phyloP scores from a whole-genome alignment of 768 basidiomycete species.

The Cantharellus anzutake region DNA sequence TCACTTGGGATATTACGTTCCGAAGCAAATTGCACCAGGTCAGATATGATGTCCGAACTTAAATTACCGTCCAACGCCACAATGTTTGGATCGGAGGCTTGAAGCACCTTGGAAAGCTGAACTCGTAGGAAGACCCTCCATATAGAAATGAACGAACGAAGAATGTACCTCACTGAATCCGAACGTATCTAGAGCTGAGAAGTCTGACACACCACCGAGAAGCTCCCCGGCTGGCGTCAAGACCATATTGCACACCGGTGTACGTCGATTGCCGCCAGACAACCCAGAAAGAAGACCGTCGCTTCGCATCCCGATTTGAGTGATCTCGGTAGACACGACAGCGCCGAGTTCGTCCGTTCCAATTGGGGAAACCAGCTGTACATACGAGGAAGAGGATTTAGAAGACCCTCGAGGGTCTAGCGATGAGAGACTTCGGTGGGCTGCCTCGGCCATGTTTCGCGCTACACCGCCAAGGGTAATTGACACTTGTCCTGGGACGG shows the following conservation, averaged over 20 bases:
- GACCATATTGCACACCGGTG: slow-evolving; percentile 77
- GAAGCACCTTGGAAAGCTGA: slow-evolving; percentile 25
- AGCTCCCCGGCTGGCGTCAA: slow-evolving; percentile 54
- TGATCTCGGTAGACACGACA: slow-evolving; percentile 38
- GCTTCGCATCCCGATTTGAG: slow-evolving; percentile 49
- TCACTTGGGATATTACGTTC: slow-evolving; percentile 32
- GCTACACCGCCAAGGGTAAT: slow-evolving; percentile 77
- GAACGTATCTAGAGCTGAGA: slow-evolving; percentile 39
- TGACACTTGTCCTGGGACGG: slow-evolving; percentile 56
- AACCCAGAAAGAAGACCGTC: slow-evolving; percentile 41
- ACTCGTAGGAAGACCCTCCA: neutral
- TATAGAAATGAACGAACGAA: neutral
- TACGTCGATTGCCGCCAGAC: slow-evolving; percentile 20
- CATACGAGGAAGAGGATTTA: slow-evolving; percentile 16
- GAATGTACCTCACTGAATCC: slow-evolving; percentile 26
- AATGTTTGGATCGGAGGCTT: slow-evolving; percentile 31
- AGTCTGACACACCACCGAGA: slow-evolving; percentile 80
- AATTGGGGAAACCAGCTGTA: slow-evolving; percentile 51
- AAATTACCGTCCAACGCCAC: slow-evolving; percentile 68
- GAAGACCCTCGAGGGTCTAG: slow-evolving; percentile 9
- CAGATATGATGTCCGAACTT: slow-evolving; percentile 30
- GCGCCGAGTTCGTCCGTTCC: slow-evolving; percentile 63
- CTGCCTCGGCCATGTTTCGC: slow-evolving; percentile 87
- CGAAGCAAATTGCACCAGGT: slow-evolving; percentile 33
- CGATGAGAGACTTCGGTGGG: slow-evolving; percentile 37